Conservation (phyloP, 768 basidiomycete genomes). For the Clavaria fumosa region DNA sequence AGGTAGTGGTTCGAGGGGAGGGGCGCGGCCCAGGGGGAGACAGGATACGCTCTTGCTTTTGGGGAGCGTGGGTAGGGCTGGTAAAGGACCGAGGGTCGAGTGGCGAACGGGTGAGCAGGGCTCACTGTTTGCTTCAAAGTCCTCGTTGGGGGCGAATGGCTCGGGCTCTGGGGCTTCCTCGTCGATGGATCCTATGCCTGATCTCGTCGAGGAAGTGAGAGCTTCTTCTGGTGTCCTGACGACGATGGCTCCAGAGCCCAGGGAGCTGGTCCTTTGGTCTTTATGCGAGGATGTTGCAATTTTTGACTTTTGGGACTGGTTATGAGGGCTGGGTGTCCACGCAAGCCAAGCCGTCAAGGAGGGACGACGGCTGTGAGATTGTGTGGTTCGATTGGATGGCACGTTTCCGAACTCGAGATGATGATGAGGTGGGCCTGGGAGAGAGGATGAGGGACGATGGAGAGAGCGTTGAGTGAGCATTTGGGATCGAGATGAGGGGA, state of each 20-base stretch:
- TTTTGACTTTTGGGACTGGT: slow-evolving; percentile 31
- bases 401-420: no score
- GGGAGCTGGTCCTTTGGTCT: no score
- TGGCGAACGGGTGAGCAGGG: slow-evolving; percentile 24
- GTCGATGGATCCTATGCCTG: slow-evolving; percentile 25
- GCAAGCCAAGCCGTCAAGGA: no score
- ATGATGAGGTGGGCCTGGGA: no score
- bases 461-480: no score
- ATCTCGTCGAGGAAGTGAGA: slow-evolving; percentile 36
- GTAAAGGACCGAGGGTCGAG: slow-evolving; percentile 42
- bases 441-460: no score
- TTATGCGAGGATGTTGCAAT: slow-evolving; percentile 23
- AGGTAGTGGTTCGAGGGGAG: slow-evolving; percentile 23
- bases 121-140: slow-evolving; percentile 6
- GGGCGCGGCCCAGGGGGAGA: slow-evolving; percentile 17
- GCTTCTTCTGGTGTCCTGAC: slow-evolving; percentile 75
- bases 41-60: slow-evolving; percentile 12
- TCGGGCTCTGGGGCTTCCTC: slow-evolving; percentile 4
- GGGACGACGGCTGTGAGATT: no score
- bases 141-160: neutral
- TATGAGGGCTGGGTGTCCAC: slow-evolving; percentile 23
- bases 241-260: slow-evolving; percentile 60
- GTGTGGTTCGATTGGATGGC: no score
- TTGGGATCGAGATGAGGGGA: no score
- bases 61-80: slow-evolving; percentile 33